Base-by-base conservation (phyloP, 371 early-diverging fungal genomes). In the Vairimorpha ceranae region DNA sequence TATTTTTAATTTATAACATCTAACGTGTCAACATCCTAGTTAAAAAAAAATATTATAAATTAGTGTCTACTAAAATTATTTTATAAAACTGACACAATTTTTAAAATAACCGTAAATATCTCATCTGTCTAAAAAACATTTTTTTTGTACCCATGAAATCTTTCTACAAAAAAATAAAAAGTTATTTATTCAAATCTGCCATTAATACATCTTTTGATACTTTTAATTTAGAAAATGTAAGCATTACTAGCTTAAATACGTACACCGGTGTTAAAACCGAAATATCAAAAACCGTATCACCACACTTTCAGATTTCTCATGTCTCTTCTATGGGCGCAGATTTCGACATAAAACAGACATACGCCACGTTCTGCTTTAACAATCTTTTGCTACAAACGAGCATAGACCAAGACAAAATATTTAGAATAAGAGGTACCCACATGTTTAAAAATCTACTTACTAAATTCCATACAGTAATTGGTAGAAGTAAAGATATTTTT, bases 401-500 rank as follows among this genome's bases (percentile, higher is more conserved):
- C 27, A 25, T 60, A 45, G 77, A 77, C 35, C 51, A 65, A 33
- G 67, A 77, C 32, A 60, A 58, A 38, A 77, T 61, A 38, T 21
- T 71, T 3, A 58, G 65, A 61, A 4, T 77, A 15, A 54, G 52
- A 27, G 71, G 72, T 17, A 65, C 72, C 29, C 46, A 65, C n/a
- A 41, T 65, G 27, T 46, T 1, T 43, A 70, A 65, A 27, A 64
- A 56, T 19, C 14, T 74, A n/a, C 15, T 38, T 17, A 64, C 65
- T 10, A 72, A 52, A 59, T 46, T 70, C 51, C 70, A 79, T 35
- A 65, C 72, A 12, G 61, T 75, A 46, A 25, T 71, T 21, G 59
- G 51, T 15, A 48, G 48, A 41, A 69, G 43, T 29, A 70, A 65
- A 36, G 75, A 79, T 41, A 61, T 72, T 48, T 79, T 70, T 35